A percentile compares a stretch with the other conserved stretches of the same genome.
These are phyloP conservation scores for Leccinum subtestaceum DNA, from an alignment of 768 basidiomycete genomes.

Conservation along the genomic window DNA sequence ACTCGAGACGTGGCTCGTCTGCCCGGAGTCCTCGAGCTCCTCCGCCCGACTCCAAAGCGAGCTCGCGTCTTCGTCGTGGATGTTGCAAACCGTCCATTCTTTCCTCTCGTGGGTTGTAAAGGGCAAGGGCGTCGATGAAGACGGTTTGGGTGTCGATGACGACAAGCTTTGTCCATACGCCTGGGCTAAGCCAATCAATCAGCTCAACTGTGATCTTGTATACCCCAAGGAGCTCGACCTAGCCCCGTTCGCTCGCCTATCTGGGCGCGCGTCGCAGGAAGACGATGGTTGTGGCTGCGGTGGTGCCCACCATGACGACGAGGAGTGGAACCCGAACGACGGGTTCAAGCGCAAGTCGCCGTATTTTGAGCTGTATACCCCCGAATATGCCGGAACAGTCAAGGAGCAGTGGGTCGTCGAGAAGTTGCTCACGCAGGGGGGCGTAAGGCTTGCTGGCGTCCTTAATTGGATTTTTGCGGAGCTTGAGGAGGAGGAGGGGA, in stretches of 20 bases:
- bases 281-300: background rate
- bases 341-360: background rate
- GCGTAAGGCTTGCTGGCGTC: slow-evolving; percentile 78
- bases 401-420: slow-evolving; percentile 69
- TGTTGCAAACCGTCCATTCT: slow-evolving; percentile 28
- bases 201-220: slow-evolving; percentile 77
- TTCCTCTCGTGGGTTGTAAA: slow-evolving; percentile 1
- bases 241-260: slow-evolving; percentile 18
- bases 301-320: background rate
- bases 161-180: slow-evolving; percentile 67
- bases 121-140: slow-evolving; percentile 10
- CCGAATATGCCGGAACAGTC: slow-evolving; percentile 72
- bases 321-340: background rate
- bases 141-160: slow-evolving; percentile 46
- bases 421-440: slow-evolving; percentile 77
- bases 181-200: slow-evolving; percentile 73
- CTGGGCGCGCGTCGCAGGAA: slow-evolving; percentile 21
- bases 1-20: slow-evolving; percentile 61
- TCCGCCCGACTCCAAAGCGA: slow-evolving; percentile 4
- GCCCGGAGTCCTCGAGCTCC: slow-evolving; percentile 41
- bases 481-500: background rate
- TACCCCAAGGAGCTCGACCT: slow-evolving; percentile 74
- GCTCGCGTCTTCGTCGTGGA: slow-evolving; percentile 4
- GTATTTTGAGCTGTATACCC: slow-evolving; percentile 76
- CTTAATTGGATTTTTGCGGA: slow-evolving; percentile 69